Evolutionary conservation across 441 rosid species (phyloP), one percentile per base, ranked within the genome.

Genomic region (Adansonia rubrostipa): DNA sequence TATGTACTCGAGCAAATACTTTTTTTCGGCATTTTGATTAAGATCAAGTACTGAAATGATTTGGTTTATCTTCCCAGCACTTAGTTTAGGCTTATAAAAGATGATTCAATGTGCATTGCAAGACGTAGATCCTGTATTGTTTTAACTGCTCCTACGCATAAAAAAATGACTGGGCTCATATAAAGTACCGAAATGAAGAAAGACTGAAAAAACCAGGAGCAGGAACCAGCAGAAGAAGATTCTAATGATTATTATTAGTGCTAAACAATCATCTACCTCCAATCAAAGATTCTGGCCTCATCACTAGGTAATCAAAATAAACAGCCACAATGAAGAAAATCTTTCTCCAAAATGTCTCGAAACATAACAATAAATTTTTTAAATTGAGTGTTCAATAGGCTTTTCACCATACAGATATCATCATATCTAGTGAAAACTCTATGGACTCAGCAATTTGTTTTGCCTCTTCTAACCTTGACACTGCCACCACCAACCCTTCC

Each of bases 401-500:
- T 33, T 54, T 71, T 71, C 75, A 72, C n/a, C 75, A 56, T 4
- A 71, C 4, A 53, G 48, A 53, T 28, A 53, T 33, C 28, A 71
- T 10, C 75, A 53, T 73, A 56, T 56, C 53, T 40, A 56, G 51
- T 56, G 11, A 36, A 17, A 19, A 40, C 53, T n/a, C 24, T 8
- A n/a, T 33, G 68, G 10, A 63, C 19, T 44, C 14, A 63, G 68
- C 33, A 28, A 28, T 28, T 28, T 28, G 33, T 28, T 28, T 28
- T 0, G 66, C 83, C 24, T 77, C 80, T 61, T 73, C 71, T 3
- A 33, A 42, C 20, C 33, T 56, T 0, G 75, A 65, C 60, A 40
- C 20, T 58, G 77, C 51, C 75, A 76, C 17, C 71, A 28, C 2
- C 44, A 13, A 77, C 17, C 33, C 33, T 28, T 28, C 2, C 33